Base-by-base conservation (phyloP, 768 basidiomycete species). In the Rhodotorula graminis region DNA sequence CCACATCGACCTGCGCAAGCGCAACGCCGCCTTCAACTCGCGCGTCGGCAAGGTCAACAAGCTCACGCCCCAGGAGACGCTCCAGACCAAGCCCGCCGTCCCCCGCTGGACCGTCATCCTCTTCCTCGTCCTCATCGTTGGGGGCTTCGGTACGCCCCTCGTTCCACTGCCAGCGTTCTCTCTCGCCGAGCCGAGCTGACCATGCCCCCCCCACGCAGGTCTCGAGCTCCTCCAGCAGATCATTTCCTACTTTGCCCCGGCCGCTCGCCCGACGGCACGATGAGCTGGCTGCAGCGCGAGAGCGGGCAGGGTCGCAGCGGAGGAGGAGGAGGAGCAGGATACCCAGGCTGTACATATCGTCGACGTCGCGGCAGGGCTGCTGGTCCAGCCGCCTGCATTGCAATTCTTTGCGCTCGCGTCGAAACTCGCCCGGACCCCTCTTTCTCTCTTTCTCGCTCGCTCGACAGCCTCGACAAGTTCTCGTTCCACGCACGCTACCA, bases 1-100 rank as follows among this genome's bases (percentile, higher is more conserved):
- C 27, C 71, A 72, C 67, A 72, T 68, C 29, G 71, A 72, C 37
- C 53, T 72, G 44, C 63, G 71, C 33, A 68, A 68, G 33, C 71
- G 71, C 33, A 72, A 72, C 57, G 57, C 64, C 44, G 71, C 71
- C 53, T 72, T 72, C 47, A 59, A 64, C n/a, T 47, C 59, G 7
- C 68, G 64, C 33, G 59, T 64, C 19, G 71, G 71, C 56, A 72
- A 72, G 67, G 31, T 56, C 58, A 68, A 69, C 67, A 55, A 40
- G 44, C 62, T 65, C 27, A 65, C 59, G 2, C 42, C 64, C 1
- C 58, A 64, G 11, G 52, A 44, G 25, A 12, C 53, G 25, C 61
- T 64, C 25, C 44, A 65, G 37, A 64, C 61, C 42, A 25, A 50
- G 37, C 63, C 67, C 31, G 37, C 37, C 37, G 2, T 68, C 23